Evolutionary conservation across 1,139 yeast species (phyloP).

Genomic region (Sugiyamaella paludigena): DNA sequence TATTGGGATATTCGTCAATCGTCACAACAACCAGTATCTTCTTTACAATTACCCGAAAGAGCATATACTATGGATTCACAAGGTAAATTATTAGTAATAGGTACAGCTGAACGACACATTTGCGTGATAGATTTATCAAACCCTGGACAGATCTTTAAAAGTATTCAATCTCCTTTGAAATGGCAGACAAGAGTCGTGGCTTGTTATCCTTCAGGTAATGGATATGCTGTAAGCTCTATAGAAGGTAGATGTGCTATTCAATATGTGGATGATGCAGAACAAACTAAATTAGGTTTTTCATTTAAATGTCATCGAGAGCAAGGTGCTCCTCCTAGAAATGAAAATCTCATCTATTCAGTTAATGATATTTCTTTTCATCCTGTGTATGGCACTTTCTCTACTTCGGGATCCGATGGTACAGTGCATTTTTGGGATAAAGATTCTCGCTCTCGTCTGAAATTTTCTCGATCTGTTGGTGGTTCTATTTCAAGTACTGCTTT

Average conservation of each 20-base stretch:
- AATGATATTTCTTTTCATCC: conserved; percentile 88
- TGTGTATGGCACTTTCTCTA: conserved; percentile 80
- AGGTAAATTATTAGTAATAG: conserved; percentile 81
- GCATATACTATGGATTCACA: conserved; percentile 87
- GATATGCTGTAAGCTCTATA: conserved; percentile 87
- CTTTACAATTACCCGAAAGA: conserved; percentile 81
- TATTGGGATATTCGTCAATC: conserved; percentile 88
- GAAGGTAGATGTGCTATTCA: conserved; percentile 98
- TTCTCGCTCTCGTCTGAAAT: conserved; percentile 81
- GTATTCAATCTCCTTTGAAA: conserved; percentile 75
- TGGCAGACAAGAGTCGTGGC: conserved; percentile 83
- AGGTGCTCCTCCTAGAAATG: conserved; percentile 44
- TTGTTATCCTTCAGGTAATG: conserved; percentile 87
- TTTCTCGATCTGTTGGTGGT: conserved; percentile 69
- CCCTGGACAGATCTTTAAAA: conserved; percentile 81
- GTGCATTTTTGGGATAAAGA: conserved; percentile 97
- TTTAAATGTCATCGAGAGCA: conserved; percentile 87
- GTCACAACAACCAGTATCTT: conserved; percentile 71
- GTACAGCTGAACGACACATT: conserved; percentile 87
- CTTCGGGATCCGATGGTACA: conserved; percentile 95
- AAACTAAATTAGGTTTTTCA: conserved; percentile 64
- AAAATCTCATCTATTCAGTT: conserved; percentile 64
- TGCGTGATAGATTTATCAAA: conserved; percentile 68
- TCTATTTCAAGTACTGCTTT: conserved; percentile 78
- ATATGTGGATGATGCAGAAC: conserved; percentile 81